Evolutionary conservation across 805 yeast genomes (phyloP), one percentile per base, ranked within the genome.

Genomic region (Isabelozyma gotoi): DNA sequence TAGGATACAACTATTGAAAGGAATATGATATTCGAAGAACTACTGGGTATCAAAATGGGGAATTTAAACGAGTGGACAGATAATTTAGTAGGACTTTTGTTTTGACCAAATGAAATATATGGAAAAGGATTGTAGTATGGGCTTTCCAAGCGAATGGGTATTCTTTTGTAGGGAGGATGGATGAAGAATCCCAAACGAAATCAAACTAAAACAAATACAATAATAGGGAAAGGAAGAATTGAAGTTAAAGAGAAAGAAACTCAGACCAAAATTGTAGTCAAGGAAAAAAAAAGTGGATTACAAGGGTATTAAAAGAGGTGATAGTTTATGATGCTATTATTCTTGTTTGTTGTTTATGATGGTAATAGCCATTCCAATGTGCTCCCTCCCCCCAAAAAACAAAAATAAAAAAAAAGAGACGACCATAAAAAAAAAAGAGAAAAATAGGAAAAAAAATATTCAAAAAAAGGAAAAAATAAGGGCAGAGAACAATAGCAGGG

Each of bases 401-500:
- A 32, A 14, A 32, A 32, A 14, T 11, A 32, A 32, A 32, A 32
- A 32, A 16, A 32, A 14, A 18, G 8, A 15, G n/a, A 34, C 5
- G 5, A 34, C 21, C 14, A 16, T 10, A 3, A 17, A 34, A 34
- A 11, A 14, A 18, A 34, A 17, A 34, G 16, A 11, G 7, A 18
- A 34, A 18, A 17, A 7, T 12, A 14, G 21, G 19, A 34, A 34
- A 34, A 14, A 34, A 34, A 5, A 11, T 5, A 16, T 7, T 8
- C 34, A 43, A 43, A 39, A 35, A 41, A 11, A 12, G 21, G 36
- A 19, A 16, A 39, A 18, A 32, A 38, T 4, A 16, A 31, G 17
- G 16, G 29, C 19, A 29, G n/a, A 19, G 15, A 21, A 19, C 16
- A 20, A 27, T 7, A 4, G 6, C 21, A 7, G 16, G 40, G 16